A percentile compares a stretch with the other conserved stretches of the same genome.
These are phyloP conservation scores for Catharanthus roseus DNA, from an alignment of 257 asterid species.

Conservation along the genomic window DNA sequence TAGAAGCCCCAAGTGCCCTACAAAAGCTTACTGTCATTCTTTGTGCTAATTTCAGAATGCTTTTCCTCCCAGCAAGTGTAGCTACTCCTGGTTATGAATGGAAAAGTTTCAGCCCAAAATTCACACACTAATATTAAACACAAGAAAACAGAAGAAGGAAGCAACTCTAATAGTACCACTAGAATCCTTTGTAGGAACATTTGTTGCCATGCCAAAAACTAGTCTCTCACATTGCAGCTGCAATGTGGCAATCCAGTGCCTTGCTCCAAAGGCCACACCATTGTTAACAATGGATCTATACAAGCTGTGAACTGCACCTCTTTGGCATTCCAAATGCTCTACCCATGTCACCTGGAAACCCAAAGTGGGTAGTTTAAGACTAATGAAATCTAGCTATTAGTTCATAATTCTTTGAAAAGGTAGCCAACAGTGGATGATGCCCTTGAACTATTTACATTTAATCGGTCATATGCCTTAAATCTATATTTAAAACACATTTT, in stretches of 20 bases:
- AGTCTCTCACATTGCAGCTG: slow-evolving; percentile 72
- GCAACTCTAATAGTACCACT: slow-evolving; percentile 35
- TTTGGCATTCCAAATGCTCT: slow-evolving; percentile 75
- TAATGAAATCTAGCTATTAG: background rate
- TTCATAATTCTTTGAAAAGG: background rate
- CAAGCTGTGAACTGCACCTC: slow-evolving; percentile 45
- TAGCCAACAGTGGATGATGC: too few relatives aligned
- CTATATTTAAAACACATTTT: too few relatives aligned
- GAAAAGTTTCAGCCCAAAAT: background rate
- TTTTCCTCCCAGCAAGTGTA: slow-evolving; percentile 81
- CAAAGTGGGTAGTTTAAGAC: background rate
- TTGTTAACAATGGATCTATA: slow-evolving; percentile 65
- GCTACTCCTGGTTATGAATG: slow-evolving; percentile 49
- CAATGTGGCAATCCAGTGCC: slow-evolving; percentile 77
- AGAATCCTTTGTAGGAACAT: slow-evolving; percentile 76
- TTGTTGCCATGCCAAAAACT: slow-evolving; percentile 74
- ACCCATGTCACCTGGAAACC: slow-evolving; percentile 86
- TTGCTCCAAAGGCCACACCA: slow-evolving; percentile 85
- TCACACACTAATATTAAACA: background rate
- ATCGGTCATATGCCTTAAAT: too few relatives aligned
- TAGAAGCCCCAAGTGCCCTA: slow-evolving; percentile 65
- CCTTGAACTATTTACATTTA: too few relatives aligned
- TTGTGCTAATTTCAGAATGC: slow-evolving; percentile 66
- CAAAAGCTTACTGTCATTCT: slow-evolving; percentile 68
- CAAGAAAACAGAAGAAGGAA: slow-evolving; percentile 1